Conservation (phyloP, 306 rosid species). For the Trichosanthes truncata region DNA sequence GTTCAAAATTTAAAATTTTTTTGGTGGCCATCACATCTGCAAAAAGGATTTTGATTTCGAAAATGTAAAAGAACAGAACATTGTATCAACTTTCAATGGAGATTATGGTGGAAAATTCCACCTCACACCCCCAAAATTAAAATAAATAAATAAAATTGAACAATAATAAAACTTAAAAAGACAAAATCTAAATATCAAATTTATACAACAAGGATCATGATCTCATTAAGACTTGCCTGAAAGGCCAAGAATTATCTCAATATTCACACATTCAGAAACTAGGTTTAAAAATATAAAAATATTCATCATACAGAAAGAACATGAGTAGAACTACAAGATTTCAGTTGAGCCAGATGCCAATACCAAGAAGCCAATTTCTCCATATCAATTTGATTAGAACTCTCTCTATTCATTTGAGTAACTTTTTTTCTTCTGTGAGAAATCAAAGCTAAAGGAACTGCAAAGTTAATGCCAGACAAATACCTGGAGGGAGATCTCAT, state of each 20-base stretch:
- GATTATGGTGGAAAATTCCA: background rate
- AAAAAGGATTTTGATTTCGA: no score
- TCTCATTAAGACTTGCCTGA: background rate
- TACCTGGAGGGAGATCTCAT: background rate
- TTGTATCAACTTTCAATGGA: background rate
- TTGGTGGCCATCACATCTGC: background rate
- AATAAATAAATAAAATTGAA: no score
- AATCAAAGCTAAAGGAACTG: background rate
- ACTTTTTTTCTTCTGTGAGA: background rate
- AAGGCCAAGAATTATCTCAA: background rate
- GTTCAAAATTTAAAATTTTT: background rate
- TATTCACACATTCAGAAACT: background rate
- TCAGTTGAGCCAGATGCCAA: constrained; percentile 9
- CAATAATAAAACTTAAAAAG: background rate
- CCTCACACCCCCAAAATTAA: background rate
- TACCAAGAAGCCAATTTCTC: background rate
- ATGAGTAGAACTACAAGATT: background rate
- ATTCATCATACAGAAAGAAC: background rate
- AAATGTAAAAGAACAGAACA: background rate
- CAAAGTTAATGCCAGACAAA: background rate
- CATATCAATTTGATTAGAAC: background rate
- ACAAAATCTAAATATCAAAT: background rate
- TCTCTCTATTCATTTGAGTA: background rate
- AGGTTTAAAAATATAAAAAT: background rate
- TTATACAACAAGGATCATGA: background rate